These are phyloP conservation scores for Discostella pseudostelligera DNA, from an alignment of 108 stramenopile genomes.

Conservation along the genomic window DNA sequence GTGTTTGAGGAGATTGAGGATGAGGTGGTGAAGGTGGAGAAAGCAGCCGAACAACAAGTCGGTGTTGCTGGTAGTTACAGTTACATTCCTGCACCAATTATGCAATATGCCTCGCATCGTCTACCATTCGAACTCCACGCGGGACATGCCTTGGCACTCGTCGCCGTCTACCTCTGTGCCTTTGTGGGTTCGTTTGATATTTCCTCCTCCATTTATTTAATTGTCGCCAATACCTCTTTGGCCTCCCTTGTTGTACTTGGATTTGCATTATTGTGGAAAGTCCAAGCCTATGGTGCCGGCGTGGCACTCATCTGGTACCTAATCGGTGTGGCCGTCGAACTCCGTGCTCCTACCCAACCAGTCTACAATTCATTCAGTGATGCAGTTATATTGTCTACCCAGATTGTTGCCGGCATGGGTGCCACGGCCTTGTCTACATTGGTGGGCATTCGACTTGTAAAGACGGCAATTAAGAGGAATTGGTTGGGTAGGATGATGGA, in stretches of 20 bases:
- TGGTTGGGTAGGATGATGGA: conserved; percentile 18
- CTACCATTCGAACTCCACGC: conserved; percentile 29
- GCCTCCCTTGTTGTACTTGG: not conserved
- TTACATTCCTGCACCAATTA: not conserved
- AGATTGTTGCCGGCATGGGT: conserved; percentile 22
- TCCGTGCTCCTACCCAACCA: conserved; percentile 28
- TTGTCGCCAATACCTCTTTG: conserved; percentile 5
- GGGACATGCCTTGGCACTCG: conserved; percentile 9
- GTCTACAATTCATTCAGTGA: conserved; percentile 43
- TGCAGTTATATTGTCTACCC: conserved; percentile 20
- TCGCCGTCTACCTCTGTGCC: conserved; percentile 13
- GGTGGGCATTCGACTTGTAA: conserved; percentile 18
- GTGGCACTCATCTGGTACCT: conserved; percentile 15
- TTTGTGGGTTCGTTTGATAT: conserved; percentile 14
- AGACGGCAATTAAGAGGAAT: conserved; percentile 29
- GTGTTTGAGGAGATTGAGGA: not conserved
- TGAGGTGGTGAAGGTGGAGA: too few species aligned
- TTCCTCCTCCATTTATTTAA: conserved; percentile 10
- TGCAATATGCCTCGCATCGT: conserved; percentile 16
- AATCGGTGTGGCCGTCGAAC: conserved; percentile 28
- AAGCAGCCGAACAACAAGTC: not conserved
- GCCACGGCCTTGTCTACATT: conserved; percentile 15
- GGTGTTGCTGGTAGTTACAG: not conserved
- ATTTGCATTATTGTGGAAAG: conserved; percentile 4
- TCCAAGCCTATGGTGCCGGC: conserved; percentile 1